Base-by-base conservation (phyloP, 805 yeast species). In the Starmerella khaoyaiensis region DNA sequence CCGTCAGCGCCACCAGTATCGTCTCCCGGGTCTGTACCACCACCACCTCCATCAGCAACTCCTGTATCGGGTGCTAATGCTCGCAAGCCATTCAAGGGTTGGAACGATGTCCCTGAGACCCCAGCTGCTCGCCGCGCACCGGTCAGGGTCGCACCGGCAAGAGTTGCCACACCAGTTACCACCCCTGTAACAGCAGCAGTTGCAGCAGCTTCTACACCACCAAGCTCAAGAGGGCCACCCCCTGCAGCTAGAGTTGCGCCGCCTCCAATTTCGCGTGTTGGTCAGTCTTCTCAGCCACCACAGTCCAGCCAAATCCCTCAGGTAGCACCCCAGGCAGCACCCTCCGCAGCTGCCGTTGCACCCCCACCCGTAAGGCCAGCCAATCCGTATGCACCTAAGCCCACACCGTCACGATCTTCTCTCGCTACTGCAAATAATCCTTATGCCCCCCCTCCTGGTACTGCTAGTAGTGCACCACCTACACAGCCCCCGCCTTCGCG, bases 251-350 rank as follows among this genome's bases (percentile, higher is more conserved):
- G 40, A 5, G 16, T 42, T 2, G 36, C 44, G 4, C 20, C 17
- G 26, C 31, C 37, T 15, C 19, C 30, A 9, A 27, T 37, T 14
- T 4, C 24, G 19, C 16, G 7, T 31, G 4, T 30, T 36, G 18
- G 21, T 19, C 25, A 14, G 21, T 50, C 49, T 25, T 50, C 47
- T 10, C 35, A 35, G 18, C 28, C 55, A 11, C 58, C 58, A 31
- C 55, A 56, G 27, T 49, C 52, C 12, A 40, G 39, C 11, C 41
- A 53, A 4, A 46, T 50, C 5, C 41, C 57, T 4, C 33, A 39
- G 6, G 37, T 42, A 14, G 81, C 75, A 51, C 59, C 76, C 42
- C 82, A 83, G 34, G 65, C 70, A 9, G 59, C 65, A 8, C 68
- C 68, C 58, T 67, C 67, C 32, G 39, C 40, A 17, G 44, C 42